phyloP scores from a whole-genome alignment of 768 basidiomycete species.

The Candolleomyces efflorescens region DNA sequence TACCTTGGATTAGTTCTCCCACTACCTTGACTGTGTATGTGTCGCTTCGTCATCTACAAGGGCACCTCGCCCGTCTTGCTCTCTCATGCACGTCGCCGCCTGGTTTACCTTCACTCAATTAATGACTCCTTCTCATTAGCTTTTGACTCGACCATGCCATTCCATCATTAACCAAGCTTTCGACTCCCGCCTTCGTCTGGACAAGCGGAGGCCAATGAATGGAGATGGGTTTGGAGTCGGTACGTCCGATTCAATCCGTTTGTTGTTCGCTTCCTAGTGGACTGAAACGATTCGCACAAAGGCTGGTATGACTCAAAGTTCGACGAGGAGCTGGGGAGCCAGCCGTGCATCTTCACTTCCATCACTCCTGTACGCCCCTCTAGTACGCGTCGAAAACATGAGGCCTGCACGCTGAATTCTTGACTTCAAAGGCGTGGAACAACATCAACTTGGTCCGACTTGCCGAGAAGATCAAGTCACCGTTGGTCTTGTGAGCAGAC shows the following conservation, averaged over 20 bases:
- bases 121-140: conserved; percentile 30
- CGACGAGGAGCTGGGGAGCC: conserved; percentile 77
- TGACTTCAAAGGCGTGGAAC: conserved; percentile 78
- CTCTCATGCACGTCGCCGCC: conserved; percentile 57
- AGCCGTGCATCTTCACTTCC: conserved; percentile 95
- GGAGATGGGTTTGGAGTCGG: conserved; percentile 97
- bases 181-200: conserved; percentile 85
- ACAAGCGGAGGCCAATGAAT: conserved; percentile 81
- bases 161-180: conserved; percentile 98
- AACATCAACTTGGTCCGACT: conserved; percentile 90
- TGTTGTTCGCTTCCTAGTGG: not conserved
- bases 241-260: conserved; percentile 31
- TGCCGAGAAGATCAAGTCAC: conserved; percentile 96
- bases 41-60: conserved; percentile 93
- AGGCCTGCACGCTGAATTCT: not conserved
- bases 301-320: conserved; percentile 93
- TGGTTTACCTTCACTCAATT: conserved; percentile 1
- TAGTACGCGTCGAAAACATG: not conserved
- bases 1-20: not conserved
- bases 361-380: conserved; percentile 68
- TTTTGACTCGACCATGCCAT: conserved; percentile 92
- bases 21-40: conserved; percentile 44
- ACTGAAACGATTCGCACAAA: conserved; percentile 18
- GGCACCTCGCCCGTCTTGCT: conserved; percentile 90
- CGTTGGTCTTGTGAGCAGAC: conserved; percentile 79